Percentiles rank a stretch among this genome's conserved stretches.
These are phyloP conservation scores for Graphilbum fragrans DNA, from an alignment of 2,329 filamentous ascomycete species.

Conservation along the genomic window DNA sequence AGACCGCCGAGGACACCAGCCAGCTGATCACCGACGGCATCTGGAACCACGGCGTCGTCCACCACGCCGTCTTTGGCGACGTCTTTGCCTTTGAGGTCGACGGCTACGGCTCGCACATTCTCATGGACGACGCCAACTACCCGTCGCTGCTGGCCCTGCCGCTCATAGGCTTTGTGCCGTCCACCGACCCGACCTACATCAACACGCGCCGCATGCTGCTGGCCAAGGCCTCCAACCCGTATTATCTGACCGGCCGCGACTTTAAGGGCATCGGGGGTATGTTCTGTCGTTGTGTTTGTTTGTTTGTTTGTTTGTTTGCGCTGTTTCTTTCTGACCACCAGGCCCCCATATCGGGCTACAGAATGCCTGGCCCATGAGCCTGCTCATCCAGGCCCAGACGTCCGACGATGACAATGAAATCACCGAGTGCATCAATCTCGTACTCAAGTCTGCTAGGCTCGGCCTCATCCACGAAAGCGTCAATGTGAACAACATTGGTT, in stretches of 20 bases:
- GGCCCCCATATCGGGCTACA: constrained; percentile 65
- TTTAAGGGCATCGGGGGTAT: constrained; percentile 84
- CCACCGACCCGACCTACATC: constrained; percentile 59
- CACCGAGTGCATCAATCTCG: constrained; percentile 53
- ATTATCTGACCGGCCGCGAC: constrained; percentile 63
- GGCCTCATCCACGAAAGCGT: constrained; percentile 89
- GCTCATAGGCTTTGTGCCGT: constrained; percentile 60
- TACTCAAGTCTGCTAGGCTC: constrained; percentile 62
- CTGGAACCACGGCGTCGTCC: constrained; percentile 72
- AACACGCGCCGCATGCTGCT: constrained; percentile 77
- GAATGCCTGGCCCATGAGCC: constrained; percentile 94
- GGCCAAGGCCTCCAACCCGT: constrained; percentile 68
- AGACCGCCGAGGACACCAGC: constrained; percentile 45
- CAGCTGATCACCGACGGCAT: constrained; percentile 61
- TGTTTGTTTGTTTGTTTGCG: not conserved
- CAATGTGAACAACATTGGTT: constrained; percentile 53
- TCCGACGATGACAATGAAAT: constrained; percentile 78
- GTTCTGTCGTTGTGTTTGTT: constrained; percentile 9
- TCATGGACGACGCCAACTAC: constrained; percentile 87
- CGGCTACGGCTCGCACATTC: constrained; percentile 66
- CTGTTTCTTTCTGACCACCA: constrained; percentile 8
- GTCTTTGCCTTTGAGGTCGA: constrained; percentile 86
- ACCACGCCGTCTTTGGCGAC: constrained; percentile 60
- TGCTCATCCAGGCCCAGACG: constrained; percentile 85
- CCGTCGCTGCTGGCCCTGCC: constrained; percentile 71